Base-by-base conservation (phyloP, 768 basidiomycete species). In the Mycena indigotica region DNA sequence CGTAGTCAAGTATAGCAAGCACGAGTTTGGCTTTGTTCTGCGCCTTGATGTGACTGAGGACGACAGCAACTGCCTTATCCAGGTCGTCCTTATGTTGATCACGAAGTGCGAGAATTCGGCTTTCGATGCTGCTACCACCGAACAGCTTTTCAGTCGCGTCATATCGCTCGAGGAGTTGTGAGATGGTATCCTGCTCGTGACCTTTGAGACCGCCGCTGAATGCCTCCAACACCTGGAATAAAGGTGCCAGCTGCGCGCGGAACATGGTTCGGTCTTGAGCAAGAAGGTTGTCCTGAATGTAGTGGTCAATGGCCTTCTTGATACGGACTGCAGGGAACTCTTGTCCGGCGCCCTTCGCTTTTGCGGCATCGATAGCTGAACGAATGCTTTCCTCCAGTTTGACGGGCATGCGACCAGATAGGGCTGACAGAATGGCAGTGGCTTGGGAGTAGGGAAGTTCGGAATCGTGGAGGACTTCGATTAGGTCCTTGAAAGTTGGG, bases 31-130 rank as follows among this genome's bases (percentile, higher is more conserved):
- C 86, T 78, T 98, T 98, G 75, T 89, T 86, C 62, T 91, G 89
- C 6, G 93, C 94, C 75, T 95, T 96, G 78, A 94, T 93, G 73
- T 99, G 97, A 56, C 95, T 96, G 51, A 98, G 82, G 17, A 98
- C 93, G 28, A 95, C 77, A 45, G 81, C 81, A 45, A 89, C 87
- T 29, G 92, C 97, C 56, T 87, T 86, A 72, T 98, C 95, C 32
- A 97, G 84, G 64, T 94, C 82, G 60, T 95, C 93, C 76, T 95
- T 96, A 80, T 95, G 73, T 65, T 94, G 88, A 51, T 98, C 97
- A 53, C 97, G 85, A 38, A 99, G 84, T 50, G 87, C 83, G 56
- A 98, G 80, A 50, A 98, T 88, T 38, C 95, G 87, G 49, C 93
- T 89, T 73, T 98, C 95, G 61, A 97, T 95, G 68, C 91, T 95